These are phyloP conservation scores for Fusarium pininemorale DNA, from an alignment of 2,329 filamentous ascomycete species.

Conservation along the genomic window DNA sequence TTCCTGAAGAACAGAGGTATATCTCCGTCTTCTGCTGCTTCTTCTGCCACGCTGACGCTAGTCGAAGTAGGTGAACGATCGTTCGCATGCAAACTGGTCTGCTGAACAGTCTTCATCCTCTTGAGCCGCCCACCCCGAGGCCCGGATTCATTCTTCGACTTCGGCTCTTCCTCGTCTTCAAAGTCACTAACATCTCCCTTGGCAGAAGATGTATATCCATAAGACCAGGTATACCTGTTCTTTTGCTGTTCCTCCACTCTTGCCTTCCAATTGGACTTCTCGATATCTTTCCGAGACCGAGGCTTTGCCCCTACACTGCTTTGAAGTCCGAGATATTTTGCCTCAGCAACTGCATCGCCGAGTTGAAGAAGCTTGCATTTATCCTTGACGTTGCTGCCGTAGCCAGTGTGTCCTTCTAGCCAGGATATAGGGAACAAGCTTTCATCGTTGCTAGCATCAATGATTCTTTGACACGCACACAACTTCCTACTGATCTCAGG, in stretches of 20 bases:
- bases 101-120: constrained; percentile 13
- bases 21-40: constrained; percentile 32
- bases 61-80: constrained; percentile 18
- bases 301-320: constrained; percentile 24
- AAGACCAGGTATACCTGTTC: background rate
- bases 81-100: constrained; percentile 2
- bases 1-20: constrained; percentile 46
- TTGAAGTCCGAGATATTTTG: constrained; percentile 29
- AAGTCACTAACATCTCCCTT: constrained; percentile 1
- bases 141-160: background rate
- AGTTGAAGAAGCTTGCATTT: constrained; percentile 28
- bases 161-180: background rate
- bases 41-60: constrained; percentile 17
- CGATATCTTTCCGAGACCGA: background rate
- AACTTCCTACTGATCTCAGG: constrained; percentile 29
- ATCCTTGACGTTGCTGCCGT: background rate
- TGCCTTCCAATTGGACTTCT: background rate
- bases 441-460: background rate
- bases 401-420: background rate
- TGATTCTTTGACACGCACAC: constrained; percentile 17
- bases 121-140: constrained; percentile 1
- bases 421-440: constrained; percentile 19
- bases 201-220: background rate
- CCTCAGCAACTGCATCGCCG: constrained; percentile 16
- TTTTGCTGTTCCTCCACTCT: background rate